Conservation (phyloP, 345 rosid species). For the Heritiera littoralis region DNA sequence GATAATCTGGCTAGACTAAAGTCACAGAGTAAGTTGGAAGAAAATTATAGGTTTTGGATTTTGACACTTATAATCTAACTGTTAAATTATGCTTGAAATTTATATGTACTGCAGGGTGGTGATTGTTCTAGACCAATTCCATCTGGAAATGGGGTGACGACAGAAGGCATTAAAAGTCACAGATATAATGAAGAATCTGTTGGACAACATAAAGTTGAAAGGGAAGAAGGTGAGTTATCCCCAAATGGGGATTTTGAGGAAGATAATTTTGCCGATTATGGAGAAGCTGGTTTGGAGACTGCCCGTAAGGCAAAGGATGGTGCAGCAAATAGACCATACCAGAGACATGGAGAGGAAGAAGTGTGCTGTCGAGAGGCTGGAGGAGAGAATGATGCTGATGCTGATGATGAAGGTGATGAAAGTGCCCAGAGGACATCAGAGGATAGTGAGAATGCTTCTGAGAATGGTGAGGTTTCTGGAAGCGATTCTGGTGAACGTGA, state of each 20-base stretch:
- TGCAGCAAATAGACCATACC: conserved; percentile 48
- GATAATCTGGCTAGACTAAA: background rate
- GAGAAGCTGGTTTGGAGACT: conserved; percentile 59
- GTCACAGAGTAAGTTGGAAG: background rate
- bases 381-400: conserved; percentile 64
- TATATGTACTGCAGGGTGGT: conserved; percentile 53
- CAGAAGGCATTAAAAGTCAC: conserved; percentile 45
- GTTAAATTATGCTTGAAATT: conserved; percentile 4
- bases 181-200: conserved; percentile 53
- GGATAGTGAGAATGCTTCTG: conserved; percentile 83
- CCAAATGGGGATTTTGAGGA: conserved; percentile 94
- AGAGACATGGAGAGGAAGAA: conserved; percentile 43
- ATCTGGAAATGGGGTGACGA: conserved; percentile 53
- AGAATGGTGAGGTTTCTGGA: conserved; percentile 85
- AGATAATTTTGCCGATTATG: conserved; percentile 78
- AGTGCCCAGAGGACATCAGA: conserved; percentile 86
- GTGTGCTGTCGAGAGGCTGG: conserved; percentile 45
- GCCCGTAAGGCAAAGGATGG: conserved; percentile 53
- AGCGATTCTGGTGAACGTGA: conserved; percentile 86
- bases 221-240: conserved; percentile 98
- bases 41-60: background rate
- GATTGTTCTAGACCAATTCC: conserved; percentile 43
- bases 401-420: conserved; percentile 72
- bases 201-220: conserved; percentile 67
- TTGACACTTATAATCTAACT: conserved; percentile 1